Percentiles rank a stretch among this genome's conserved stretches.
These are phyloP conservation scores for Aegle marmelos DNA, from an alignment of 345 rosid genomes.

Conservation along the genomic window DNA sequence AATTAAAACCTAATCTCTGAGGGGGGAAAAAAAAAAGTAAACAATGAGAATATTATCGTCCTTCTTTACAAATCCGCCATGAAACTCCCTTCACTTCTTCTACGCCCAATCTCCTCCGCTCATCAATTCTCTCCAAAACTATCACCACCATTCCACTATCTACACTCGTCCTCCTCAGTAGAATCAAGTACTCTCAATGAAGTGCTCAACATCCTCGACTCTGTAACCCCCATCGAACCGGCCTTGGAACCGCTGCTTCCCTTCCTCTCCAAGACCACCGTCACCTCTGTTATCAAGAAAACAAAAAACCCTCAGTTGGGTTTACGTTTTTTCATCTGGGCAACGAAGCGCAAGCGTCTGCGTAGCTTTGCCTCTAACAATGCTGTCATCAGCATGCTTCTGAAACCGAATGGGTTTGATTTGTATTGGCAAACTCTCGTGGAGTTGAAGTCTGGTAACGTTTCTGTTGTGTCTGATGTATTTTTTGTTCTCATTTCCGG, in stretches of 20 bases:
- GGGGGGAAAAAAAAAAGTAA: no score
- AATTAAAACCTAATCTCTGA: no score
- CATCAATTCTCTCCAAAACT: not conserved
- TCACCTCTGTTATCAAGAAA: slow-evolving; percentile 45
- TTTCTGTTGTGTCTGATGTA: slow-evolving; percentile 39
- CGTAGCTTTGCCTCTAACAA: slow-evolving; percentile 30
- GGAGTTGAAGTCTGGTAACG: slow-evolving; percentile 40
- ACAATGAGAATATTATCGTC: not conserved
- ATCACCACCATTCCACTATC: not conserved
- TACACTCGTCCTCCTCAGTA: slow-evolving; percentile 12
- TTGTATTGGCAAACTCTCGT: slow-evolving; percentile 60
- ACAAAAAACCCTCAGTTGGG: slow-evolving; percentile 42
- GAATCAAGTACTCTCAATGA: slow-evolving; percentile 39
- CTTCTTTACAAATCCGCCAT: not conserved
- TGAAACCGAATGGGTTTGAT: slow-evolving; percentile 45
- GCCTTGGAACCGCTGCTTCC: slow-evolving; percentile 61
- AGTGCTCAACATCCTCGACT: slow-evolving; percentile 41
- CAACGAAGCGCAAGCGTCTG: slow-evolving; percentile 48
- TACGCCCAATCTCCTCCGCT: not conserved
- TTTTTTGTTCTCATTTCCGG: slow-evolving; percentile 57
- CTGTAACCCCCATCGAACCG: slow-evolving; percentile 55
- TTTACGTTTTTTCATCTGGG: slow-evolving; percentile 86
- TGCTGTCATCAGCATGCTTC: slow-evolving; percentile 42
- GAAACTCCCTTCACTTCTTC: slow-evolving; percentile 5
- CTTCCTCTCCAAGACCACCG: slow-evolving; percentile 30